Percentiles rank a stretch among this genome's conserved stretches.
Evolutionary conservation across 1,139 yeast genomes (phyloP).

Genomic region (Suhomyces yuchorum): DNA sequence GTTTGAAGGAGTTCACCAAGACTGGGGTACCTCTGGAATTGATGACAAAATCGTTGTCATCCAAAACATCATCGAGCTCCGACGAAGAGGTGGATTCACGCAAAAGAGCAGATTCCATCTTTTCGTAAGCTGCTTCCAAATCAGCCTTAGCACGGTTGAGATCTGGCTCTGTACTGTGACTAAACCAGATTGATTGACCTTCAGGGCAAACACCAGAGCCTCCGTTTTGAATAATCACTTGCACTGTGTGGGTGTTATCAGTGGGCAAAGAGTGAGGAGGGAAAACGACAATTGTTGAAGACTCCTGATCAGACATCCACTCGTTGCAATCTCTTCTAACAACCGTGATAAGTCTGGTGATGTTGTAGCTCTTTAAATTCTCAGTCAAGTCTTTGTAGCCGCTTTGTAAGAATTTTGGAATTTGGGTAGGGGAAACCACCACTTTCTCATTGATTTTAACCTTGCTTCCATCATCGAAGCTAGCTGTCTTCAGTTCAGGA

Average conservation of each 20-base stretch:
- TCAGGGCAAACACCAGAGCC: slow-evolving; percentile 86
- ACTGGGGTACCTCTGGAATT: slow-evolving; percentile 66
- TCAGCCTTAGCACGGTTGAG: slow-evolving; percentile 68
- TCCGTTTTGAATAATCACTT: slow-evolving; percentile 85
- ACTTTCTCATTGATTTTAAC: slow-evolving; percentile 77
- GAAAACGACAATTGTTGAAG: slow-evolving; percentile 85
- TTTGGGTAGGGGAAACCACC: slow-evolving; percentile 70
- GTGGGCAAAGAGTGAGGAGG: slow-evolving; percentile 84
- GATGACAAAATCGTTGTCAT: slow-evolving; percentile 57
- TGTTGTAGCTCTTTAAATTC: slow-evolving; percentile 46
- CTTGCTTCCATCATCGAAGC: slow-evolving; percentile 73
- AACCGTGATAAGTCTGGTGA: slow-evolving; percentile 76
- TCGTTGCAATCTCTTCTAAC: slow-evolving; percentile 87
- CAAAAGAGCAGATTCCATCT: slow-evolving; percentile 75
- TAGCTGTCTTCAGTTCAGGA: slow-evolving; percentile 64
- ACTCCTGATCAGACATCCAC: slow-evolving; percentile 87
- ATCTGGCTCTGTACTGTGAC: slow-evolving; percentile 76
- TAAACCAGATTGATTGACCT: slow-evolving; percentile 91
- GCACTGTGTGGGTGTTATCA: slow-evolving; percentile 71
- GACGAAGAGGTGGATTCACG: slow-evolving; percentile 62
- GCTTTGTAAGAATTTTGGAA: slow-evolving; percentile 50
- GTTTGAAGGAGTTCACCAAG: slow-evolving; percentile 70
- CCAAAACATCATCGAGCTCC: slow-evolving; percentile 54
- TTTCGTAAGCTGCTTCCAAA: slow-evolving; percentile 75
- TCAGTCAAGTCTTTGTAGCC: slow-evolving; percentile 39